These are phyloP conservation scores for Puccinia hordei DNA, from an alignment of 1,284 basidiomycete species.

Conservation along the genomic window DNA sequence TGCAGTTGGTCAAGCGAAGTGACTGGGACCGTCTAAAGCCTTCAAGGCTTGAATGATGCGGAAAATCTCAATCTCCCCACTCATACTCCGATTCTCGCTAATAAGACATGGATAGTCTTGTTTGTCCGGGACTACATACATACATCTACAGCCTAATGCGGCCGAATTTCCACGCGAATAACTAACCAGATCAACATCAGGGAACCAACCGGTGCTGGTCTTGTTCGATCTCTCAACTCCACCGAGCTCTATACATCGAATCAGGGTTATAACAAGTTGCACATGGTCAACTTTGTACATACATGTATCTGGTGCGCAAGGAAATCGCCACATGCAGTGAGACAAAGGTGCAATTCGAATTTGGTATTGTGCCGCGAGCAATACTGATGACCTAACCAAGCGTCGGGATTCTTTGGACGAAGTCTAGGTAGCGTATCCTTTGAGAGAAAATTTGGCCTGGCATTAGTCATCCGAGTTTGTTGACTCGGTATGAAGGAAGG, in stretches of 20 bases:
- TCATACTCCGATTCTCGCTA: neutral
- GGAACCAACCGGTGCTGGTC: neutral
- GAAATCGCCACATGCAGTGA: neutral
- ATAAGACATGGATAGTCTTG: neutral
- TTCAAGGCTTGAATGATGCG: neutral
- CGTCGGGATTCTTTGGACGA: neutral
- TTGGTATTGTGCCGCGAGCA: neutral
- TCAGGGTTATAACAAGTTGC: neutral
- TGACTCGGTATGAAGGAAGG: neutral
- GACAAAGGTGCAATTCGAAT: neutral
- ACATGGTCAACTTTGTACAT: neutral
- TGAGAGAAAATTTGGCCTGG: neutral
- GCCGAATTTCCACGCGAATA: neutral
- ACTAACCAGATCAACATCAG: neutral
- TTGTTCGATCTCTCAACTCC: neutral
- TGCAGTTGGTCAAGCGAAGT: neutral
- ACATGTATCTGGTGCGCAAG: neutral
- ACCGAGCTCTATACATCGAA: neutral
- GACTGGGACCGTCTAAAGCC: neutral
- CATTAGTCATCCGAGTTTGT: slow-evolving; percentile 7
- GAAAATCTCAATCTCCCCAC: neutral
- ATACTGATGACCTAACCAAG: neutral
- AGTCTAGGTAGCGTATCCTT: neutral
- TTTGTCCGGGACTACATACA: neutral
- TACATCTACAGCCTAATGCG: neutral